Percentiles rank a stretch among this genome's conserved stretches.
phyloP scores from a whole-genome alignment of 2,329 filamentous ascomycete species.

The Talaromyces sp. region DNA sequence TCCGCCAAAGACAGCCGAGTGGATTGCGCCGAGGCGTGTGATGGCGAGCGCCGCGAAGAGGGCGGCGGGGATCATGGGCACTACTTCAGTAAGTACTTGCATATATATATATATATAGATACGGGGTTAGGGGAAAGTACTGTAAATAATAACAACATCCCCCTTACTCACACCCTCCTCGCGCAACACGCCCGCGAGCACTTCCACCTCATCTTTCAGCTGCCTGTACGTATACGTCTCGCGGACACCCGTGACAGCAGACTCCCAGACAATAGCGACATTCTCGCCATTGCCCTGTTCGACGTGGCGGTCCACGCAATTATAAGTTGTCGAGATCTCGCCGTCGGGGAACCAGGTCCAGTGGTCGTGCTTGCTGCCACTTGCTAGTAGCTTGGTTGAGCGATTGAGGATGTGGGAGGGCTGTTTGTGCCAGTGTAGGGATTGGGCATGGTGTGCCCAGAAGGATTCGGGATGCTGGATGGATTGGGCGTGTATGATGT shows the following conservation, averaged over 20 bases:
- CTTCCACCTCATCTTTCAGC: slow-evolving; percentile 74
- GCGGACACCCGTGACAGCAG: slow-evolving; percentile 71
- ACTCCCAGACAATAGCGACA: slow-evolving; percentile 80
- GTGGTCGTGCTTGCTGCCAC: slow-evolving; percentile 60
- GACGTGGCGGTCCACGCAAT: slow-evolving; percentile 89
- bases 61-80: slow-evolving; percentile 93
- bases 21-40: slow-evolving; percentile 76
- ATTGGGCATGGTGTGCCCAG: slow-evolving; percentile 69
- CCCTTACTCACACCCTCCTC: slow-evolving; percentile 78
- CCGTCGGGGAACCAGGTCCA: slow-evolving; percentile 92
- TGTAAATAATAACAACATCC: slow-evolving; percentile 87
- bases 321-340: slow-evolving; percentile 86
- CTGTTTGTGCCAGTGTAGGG: slow-evolving; percentile 74
- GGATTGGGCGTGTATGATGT: slow-evolving; percentile 51
- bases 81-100: slow-evolving; percentile 37
- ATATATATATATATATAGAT: background rate
- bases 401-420: slow-evolving; percentile 59
- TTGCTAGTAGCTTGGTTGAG: slow-evolving; percentile 56
- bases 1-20: slow-evolving; percentile 89
- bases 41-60: slow-evolving; percentile 81
- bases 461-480: slow-evolving; percentile 66
- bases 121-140: slow-evolving; percentile 42
- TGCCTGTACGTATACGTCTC: slow-evolving; percentile 68
- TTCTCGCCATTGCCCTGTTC: slow-evolving; percentile 66
- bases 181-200: slow-evolving; percentile 72